Evolutionary conservation across 2,329 filamentous ascomycete genomes (phyloP).

Genomic region (Cladosporium austrohemisphaericum): DNA sequence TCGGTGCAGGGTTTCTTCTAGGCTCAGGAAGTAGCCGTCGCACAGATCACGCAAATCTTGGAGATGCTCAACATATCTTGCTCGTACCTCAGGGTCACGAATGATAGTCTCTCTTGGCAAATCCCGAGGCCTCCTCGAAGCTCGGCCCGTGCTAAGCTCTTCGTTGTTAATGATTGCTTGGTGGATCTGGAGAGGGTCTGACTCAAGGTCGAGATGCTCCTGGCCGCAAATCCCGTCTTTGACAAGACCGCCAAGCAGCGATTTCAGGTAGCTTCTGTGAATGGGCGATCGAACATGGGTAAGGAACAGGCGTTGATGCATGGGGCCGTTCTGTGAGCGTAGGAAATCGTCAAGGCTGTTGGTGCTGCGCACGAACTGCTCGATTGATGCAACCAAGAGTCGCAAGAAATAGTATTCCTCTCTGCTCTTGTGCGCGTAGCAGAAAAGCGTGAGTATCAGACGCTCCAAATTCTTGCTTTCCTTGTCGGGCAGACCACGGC

Average conservation of each 20-base stretch:
- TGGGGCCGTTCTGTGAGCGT: conserved; percentile 71
- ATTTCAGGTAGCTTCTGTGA: conserved; percentile 86
- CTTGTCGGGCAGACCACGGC: conserved; percentile 81
- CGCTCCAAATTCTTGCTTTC: conserved; percentile 90
- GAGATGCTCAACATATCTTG: conserved; percentile 89
- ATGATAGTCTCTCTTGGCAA: conserved; percentile 93
- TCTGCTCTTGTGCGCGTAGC: conserved; percentile 91
- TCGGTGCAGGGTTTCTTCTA: conserved; percentile 78
- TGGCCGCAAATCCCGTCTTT: conserved; percentile 92
- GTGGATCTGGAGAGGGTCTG: conserved; percentile 96
- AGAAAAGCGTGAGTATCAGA: conserved; percentile 93
- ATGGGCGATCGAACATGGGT: conserved; percentile 89
- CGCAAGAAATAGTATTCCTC: conserved; percentile 97
- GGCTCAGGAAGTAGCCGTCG: conserved; percentile 76
- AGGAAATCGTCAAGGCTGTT: conserved; percentile 76
- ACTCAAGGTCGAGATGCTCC: conserved; percentile 84
- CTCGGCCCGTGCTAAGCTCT: conserved; percentile 83
- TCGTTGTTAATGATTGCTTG: conserved; percentile 94
- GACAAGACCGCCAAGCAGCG: conserved; percentile 78
- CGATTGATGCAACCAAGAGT: conserved; percentile 74
- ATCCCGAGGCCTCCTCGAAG: conserved; percentile 76
- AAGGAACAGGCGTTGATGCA: conserved; percentile 81
- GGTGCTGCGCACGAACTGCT: conserved; percentile 77
- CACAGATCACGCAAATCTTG: conserved; percentile 92
- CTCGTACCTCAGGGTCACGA: conserved; percentile 85